Evolutionary conservation across 2,329 filamentous ascomycete genomes (phyloP).

Genomic region (Sporothrix dimorphospora): DNA sequence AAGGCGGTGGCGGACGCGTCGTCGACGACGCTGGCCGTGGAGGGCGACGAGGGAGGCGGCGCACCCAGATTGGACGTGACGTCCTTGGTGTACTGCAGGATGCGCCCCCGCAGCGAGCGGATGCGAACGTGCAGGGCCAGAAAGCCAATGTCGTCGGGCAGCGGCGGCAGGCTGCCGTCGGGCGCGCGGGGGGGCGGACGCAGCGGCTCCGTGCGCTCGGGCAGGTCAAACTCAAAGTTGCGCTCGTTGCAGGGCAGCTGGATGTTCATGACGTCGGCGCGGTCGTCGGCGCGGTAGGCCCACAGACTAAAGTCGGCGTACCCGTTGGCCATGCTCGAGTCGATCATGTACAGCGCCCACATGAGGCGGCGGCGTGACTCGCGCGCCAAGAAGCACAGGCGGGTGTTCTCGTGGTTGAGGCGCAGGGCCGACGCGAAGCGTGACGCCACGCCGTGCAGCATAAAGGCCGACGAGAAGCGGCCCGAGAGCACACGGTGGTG

Average conservation of each 20-base stretch:
- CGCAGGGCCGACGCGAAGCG: constrained; percentile 55
- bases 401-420: constrained; percentile 53
- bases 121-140: constrained; percentile 61
- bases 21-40: not conserved
- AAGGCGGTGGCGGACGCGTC: not conserved
- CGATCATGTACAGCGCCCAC: constrained; percentile 55
- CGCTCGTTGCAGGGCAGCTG: constrained; percentile 55
- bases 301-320: constrained; percentile 52
- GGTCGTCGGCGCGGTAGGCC: constrained; percentile 42
- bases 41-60: not conserved
- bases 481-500: constrained; percentile 52
- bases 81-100: constrained; percentile 57
- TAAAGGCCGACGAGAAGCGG: constrained; percentile 52
- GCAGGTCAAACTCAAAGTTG: constrained; percentile 60
- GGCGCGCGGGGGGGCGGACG: constrained; percentile 48
- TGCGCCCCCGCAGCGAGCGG: constrained; percentile 57
- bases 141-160: constrained; percentile 58
- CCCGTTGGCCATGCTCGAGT: constrained; percentile 52
- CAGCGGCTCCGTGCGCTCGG: constrained; percentile 58
- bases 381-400: constrained; percentile 49
- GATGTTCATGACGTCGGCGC: constrained; percentile 44
- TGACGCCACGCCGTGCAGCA: constrained; percentile 51
- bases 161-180: constrained; percentile 48
- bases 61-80: constrained; percentile 32
- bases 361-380: constrained; percentile 51